These are phyloP conservation scores for Apiotrichum akiyoshidainum DNA, from an alignment of 1,284 basidiomycete genomes.

Conservation along the genomic window DNA sequence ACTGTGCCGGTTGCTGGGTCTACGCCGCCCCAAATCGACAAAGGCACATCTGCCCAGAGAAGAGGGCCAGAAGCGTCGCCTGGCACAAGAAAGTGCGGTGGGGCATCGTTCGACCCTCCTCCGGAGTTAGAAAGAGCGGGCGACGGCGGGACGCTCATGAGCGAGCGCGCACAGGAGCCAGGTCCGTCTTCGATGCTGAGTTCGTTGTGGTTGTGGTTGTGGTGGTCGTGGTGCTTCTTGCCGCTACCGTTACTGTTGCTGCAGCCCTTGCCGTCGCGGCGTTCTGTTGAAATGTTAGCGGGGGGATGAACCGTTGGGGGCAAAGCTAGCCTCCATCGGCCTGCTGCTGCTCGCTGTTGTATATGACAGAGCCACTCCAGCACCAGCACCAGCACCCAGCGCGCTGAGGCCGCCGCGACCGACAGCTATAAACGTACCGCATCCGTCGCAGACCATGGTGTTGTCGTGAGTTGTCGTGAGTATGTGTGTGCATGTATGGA, in stretches of 20 bases:
- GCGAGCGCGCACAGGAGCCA: neutral
- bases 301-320: neutral
- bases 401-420: neutral
- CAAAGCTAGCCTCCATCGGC: neutral
- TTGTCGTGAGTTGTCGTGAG: too few species aligned
- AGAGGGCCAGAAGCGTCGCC: conserved; percentile 10
- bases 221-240: neutral
- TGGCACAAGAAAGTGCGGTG: conserved; percentile 8
- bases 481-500: neutral
- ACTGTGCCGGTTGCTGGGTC: conserved; percentile 3
- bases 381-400: neutral
- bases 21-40: conserved; percentile 16
- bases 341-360: neutral
- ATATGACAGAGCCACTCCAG: neutral
- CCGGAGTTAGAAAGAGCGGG: neutral
- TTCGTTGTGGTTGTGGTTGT: neutral
- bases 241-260: conserved; percentile 2
- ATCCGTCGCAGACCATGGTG: conserved; percentile 5
- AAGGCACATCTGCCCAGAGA: conserved; percentile 1
- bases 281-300: neutral
- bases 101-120: neutral
- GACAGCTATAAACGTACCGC: neutral
- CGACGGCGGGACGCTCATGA: neutral
- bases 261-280: neutral
- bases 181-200: conserved; percentile 3